Conservation (phyloP, 805 yeast genomes). For the Ogataea naganishii region DNA sequence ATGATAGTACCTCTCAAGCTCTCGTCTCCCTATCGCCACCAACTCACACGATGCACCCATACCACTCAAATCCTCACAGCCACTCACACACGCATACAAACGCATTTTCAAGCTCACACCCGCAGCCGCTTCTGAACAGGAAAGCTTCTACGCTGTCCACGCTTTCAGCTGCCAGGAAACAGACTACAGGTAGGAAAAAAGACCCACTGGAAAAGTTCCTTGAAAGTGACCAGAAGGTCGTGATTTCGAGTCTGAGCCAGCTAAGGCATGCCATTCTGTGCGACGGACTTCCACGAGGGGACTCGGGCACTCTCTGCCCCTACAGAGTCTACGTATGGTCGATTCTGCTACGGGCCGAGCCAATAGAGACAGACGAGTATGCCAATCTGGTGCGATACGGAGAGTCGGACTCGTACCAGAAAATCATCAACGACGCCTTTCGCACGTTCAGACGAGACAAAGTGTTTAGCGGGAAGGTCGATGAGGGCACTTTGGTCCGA, state of each 20-base stretch:
- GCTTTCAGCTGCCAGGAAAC: conserved; percentile 10
- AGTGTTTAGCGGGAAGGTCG: conserved; percentile 52
- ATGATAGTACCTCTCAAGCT: no score
- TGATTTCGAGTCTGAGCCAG: conserved; percentile 43
- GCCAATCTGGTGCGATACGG: conserved; percentile 43
- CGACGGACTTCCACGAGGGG: conserved; percentile 29
- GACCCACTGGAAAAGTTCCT: conserved; percentile 47
- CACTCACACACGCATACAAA: background rate
- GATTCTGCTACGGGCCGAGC: conserved; percentile 56
- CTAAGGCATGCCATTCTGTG: conserved; percentile 41
- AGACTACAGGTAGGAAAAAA: conserved; percentile 39
- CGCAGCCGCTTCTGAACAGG: conserved; percentile 6
- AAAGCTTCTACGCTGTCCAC: conserved; percentile 11
- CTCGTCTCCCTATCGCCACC: no score
- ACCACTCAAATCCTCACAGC: background rate
- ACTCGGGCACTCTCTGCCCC: conserved; percentile 40
- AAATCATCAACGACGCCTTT: conserved; percentile 80
- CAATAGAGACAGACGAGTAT: conserved; percentile 49
- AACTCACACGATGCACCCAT: background rate
- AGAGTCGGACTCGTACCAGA: conserved; percentile 50
- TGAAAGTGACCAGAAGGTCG: conserved; percentile 33
- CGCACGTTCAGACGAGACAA: conserved; percentile 74
- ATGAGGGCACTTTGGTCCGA: conserved; percentile 62
- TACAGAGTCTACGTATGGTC: conserved; percentile 79
- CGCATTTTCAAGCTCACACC: background rate